phyloP scores from a whole-genome alignment of 2,329 filamentous ascomycete genomes.

The Paraphaeosphaeria sporulosa region DNA sequence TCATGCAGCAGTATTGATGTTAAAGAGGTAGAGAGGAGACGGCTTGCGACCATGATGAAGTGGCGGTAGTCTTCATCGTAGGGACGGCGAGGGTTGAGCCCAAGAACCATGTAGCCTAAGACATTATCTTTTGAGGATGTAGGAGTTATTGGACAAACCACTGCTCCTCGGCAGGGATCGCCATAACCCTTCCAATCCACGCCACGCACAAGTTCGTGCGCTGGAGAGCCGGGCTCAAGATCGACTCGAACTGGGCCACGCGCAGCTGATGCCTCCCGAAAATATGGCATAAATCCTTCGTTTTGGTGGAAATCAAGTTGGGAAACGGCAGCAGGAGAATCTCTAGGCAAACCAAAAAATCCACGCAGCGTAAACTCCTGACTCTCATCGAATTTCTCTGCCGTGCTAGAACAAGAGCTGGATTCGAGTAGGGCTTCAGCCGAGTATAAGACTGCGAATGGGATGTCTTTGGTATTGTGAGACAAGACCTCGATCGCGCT shows the following conservation, averaged over 20 bases:
- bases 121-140: slow-evolving; percentile 42
- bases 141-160: slow-evolving; percentile 49
- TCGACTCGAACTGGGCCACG: slow-evolving; percentile 39
- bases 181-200: slow-evolving; percentile 47
- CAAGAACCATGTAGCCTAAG: slow-evolving; percentile 51
- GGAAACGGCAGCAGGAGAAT: neutral
- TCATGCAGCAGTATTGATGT: slow-evolving; percentile 51
- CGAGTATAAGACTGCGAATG: slow-evolving; percentile 36
- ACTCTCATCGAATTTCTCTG: neutral
- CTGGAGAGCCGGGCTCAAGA: slow-evolving; percentile 38
- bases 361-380: slow-evolving; percentile 5
- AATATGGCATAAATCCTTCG: slow-evolving; percentile 7
- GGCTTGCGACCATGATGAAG: slow-evolving; percentile 46
- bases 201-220: slow-evolving; percentile 30
- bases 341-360: slow-evolving; percentile 1
- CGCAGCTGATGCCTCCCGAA: slow-evolving; percentile 22
- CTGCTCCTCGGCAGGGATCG: slow-evolving; percentile 41
- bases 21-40: slow-evolving; percentile 49
- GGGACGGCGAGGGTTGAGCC: slow-evolving; percentile 48
- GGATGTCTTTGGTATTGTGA: slow-evolving; percentile 66
- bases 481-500: slow-evolving; percentile 71
- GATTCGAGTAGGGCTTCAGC: slow-evolving; percentile 22
- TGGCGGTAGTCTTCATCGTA: slow-evolving; percentile 50
- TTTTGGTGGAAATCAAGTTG: neutral
- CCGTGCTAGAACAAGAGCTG: slow-evolving; percentile 14